Evolutionary conservation across 768 basidiomycete species (phyloP), one percentile per base, ranked within the genome.

Genomic region (Arthromyces matolae): DNA sequence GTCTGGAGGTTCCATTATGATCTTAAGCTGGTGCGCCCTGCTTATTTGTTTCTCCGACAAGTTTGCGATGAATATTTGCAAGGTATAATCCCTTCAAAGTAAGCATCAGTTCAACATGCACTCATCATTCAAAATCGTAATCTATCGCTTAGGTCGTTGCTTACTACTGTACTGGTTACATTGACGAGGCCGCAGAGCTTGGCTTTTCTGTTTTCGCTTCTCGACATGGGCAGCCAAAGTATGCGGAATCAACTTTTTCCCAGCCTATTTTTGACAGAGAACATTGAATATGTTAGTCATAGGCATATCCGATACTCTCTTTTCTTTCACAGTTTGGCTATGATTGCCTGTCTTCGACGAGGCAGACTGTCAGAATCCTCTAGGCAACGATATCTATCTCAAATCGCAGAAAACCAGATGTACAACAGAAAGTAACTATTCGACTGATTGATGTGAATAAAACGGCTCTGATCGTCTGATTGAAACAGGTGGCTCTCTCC

Each of bases 11-110:
- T 34, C 73, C 5, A 63, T 72, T n/a, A 64, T 84, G 13, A 72
- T 75, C 1, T 61, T 83, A 59, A 83, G 79, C 50, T 85, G 83
- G 84, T 83, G 54, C 42, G 76, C 51, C 25, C 6, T 12, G 20
- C 35, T 39, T 18, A 13, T 4, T 39, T 14, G 8, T 35, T 6
- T 36, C 29, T 25, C 1, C 14, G 31, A 16, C 1, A 22, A 36
- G 16, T 23, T 35, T 13, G 19, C 39, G 28, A 35, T 32, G 9
- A 23, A 20, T 40, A 32, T 13, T 39, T 32, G 12, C 24, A 39
- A 83, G 82, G 80, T 84, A 84, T 54, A 77, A 82, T 55, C 72
- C 83, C 9, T 82, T 79, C 70, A 84, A 83, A 72, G 79, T 81
- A 56, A 12, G n/a, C n/a, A n/a, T n/a, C n/a, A 39, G 1, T 32